phyloP scores from a whole-genome alignment of 768 basidiomycete genomes.

The Auricularia heimuer region DNA sequence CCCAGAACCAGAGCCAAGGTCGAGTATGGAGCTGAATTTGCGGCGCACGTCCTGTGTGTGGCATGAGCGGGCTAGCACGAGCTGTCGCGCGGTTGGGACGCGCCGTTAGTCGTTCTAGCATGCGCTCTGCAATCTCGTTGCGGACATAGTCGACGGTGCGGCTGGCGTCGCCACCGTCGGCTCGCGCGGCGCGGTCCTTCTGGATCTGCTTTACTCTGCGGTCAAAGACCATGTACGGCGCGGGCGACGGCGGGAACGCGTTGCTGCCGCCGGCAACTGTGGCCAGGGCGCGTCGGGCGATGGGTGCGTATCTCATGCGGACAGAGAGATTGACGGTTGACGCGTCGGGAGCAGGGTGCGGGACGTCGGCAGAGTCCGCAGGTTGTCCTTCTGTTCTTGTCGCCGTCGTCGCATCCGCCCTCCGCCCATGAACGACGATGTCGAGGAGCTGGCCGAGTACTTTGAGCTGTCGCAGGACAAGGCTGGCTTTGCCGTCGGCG shows the following conservation, averaged over 20 bases:
- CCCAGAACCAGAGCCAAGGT: slow-evolving; percentile 85
- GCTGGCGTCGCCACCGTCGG: slow-evolving; percentile 49
- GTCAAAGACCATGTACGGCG: slow-evolving; percentile 82
- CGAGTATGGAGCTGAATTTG: slow-evolving; percentile 68
- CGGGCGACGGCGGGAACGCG: slow-evolving; percentile 34
- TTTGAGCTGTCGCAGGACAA: not conserved
- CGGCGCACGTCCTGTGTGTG: slow-evolving; percentile 78
- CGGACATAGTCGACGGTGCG: slow-evolving; percentile 84
- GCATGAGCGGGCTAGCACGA: slow-evolving; percentile 4
- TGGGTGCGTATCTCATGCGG: not conserved
- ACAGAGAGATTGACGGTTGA: not conserved
- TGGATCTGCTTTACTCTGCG: slow-evolving; percentile 67
- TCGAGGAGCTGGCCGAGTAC: not conserved
- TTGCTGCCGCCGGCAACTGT: slow-evolving; percentile 31
- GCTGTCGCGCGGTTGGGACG: slow-evolving; percentile 11
- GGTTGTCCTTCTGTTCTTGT: not conserved
- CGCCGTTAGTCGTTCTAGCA: slow-evolving; percentile 87
- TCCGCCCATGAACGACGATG: not conserved
- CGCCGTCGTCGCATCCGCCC: not conserved
- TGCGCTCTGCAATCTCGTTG: slow-evolving; percentile 79
- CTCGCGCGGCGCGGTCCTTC: slow-evolving; percentile 58
- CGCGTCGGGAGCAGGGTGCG: not conserved
- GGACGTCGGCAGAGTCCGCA: not conserved
- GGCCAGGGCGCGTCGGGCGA: slow-evolving; percentile 4
- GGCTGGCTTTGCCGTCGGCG: too few relatives aligned